phyloP scores from a whole-genome alignment of 139 green algal genomes.

The Chlorella ohadii region DNA sequence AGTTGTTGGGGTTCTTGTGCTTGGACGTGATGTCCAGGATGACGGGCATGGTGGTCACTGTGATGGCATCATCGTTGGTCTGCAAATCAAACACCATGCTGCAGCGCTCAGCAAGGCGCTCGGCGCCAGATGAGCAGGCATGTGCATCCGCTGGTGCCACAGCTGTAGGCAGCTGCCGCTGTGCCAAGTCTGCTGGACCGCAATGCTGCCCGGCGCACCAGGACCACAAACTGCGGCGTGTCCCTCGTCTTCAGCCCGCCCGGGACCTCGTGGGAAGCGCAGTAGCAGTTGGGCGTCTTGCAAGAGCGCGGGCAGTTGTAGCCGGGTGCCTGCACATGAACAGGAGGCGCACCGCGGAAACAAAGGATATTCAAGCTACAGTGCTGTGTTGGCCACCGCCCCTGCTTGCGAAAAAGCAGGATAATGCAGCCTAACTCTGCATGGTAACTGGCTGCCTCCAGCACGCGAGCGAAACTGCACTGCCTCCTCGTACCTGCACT shows the following conservation, averaged over 20 bases:
- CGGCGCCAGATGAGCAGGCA: too few species aligned
- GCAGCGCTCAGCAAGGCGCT: background rate
- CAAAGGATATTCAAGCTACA: too few species aligned
- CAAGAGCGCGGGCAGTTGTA: constrained; percentile 32
- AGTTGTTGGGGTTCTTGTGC: constrained; percentile 30
- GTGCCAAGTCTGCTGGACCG: too few species aligned
- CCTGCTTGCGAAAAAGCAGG: too few species aligned
- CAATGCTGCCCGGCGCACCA: constrained; percentile 14
- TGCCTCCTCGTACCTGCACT: background rate
- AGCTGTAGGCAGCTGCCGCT: too few species aligned
- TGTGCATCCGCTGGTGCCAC: too few species aligned
- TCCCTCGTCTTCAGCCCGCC: background rate
- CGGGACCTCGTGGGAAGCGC: constrained; percentile 19
- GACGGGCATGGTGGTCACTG: constrained; percentile 23
- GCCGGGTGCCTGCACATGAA: background rate
- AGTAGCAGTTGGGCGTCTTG: constrained; percentile 26
- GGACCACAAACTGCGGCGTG: constrained; percentile 34
- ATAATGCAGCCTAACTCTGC: too few species aligned
- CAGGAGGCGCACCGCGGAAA: too few species aligned
- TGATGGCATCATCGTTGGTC: constrained; percentile 41
- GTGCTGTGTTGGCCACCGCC: too few species aligned
- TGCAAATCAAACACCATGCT: background rate
- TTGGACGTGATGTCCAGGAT: constrained; percentile 32
- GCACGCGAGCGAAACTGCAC: background rate
- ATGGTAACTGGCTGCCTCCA: too few species aligned